Conservation (phyloP, 2,329 filamentous ascomycete species). For the Ambrosiella cleistominuta region DNA sequence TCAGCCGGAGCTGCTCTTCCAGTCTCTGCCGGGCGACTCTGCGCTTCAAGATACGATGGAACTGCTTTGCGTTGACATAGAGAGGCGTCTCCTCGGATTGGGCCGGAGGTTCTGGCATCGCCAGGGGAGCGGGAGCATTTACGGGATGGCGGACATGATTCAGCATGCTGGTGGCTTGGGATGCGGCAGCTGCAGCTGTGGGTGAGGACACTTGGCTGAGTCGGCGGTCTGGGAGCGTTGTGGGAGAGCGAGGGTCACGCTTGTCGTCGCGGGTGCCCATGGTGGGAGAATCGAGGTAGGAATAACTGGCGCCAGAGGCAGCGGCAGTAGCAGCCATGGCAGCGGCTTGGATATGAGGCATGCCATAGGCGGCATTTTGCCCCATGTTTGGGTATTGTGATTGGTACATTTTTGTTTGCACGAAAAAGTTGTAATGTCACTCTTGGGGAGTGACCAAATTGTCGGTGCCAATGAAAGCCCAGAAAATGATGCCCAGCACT, state of each 20-base stretch:
- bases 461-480: too few species aligned
- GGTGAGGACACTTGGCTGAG: slow-evolving; percentile 67
- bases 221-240: slow-evolving; percentile 30
- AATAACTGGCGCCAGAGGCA: slow-evolving; percentile 64
- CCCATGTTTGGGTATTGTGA: slow-evolving; percentile 58
- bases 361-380: slow-evolving; percentile 64
- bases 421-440: background rate
- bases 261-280: slow-evolving; percentile 58
- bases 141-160: slow-evolving; percentile 54
- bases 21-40: slow-evolving; percentile 83
- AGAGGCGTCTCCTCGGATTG: slow-evolving; percentile 78
- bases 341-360: slow-evolving; percentile 70
- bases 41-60: slow-evolving; percentile 89
- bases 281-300: slow-evolving; percentile 65
- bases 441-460: background rate
- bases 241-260: slow-evolving; percentile 56
- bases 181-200: slow-evolving; percentile 54
- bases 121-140: slow-evolving; percentile 48
- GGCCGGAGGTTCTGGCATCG: slow-evolving; percentile 55
- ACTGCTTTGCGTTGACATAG: slow-evolving; percentile 98
- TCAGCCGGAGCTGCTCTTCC: slow-evolving; percentile 79
- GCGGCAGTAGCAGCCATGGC: slow-evolving; percentile 86
- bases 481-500: too few species aligned
- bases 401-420: slow-evolving; percentile 36
- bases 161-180: slow-evolving; percentile 28